Evolutionary conservation across 495 filamentous ascomycete species (phyloP).

Genomic region (Acidomyces sp.): DNA sequence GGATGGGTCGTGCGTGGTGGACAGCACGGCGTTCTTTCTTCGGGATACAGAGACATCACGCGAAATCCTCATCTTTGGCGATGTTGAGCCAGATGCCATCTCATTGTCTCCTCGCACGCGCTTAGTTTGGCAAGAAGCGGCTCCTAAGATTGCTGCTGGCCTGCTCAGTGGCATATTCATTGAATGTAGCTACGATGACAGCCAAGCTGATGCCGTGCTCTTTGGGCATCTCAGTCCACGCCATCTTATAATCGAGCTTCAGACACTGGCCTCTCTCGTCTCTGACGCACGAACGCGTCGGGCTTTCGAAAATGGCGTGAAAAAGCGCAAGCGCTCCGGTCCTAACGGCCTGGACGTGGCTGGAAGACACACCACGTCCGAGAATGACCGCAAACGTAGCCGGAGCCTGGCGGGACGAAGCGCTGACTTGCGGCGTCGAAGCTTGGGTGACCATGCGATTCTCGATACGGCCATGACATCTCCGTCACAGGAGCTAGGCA

Average conservation of each 20-base stretch:
- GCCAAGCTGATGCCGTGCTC: conserved; percentile 55
- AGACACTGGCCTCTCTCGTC: conserved; percentile 55
- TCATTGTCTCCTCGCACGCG: conserved; percentile 68
- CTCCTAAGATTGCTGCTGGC: conserved; percentile 59
- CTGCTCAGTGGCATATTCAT: conserved; percentile 72
- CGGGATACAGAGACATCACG: conserved; percentile 42
- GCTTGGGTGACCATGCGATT: conserved; percentile 5
- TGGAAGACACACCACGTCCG: conserved; percentile 3
- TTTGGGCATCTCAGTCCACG: conserved; percentile 82
- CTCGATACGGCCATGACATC: conserved; percentile 1
- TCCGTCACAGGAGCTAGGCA: neutral
- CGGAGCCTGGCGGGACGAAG: conserved; percentile 10
- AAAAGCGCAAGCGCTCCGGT: conserved; percentile 27
- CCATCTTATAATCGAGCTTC: conserved; percentile 66
- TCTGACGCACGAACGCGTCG: conserved; percentile 27
- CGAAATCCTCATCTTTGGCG: conserved; percentile 86
- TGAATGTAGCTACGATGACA: conserved; percentile 83
- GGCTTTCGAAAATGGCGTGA: conserved; percentile 19
- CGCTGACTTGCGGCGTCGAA: conserved; percentile 1
- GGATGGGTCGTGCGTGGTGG: conserved; percentile 30
- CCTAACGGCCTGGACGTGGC: conserved; percentile 7
- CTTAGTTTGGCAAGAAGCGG: conserved; percentile 72
- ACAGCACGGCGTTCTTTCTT: conserved; percentile 87
- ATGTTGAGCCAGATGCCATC: conserved; percentile 83
- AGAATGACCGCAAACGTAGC: conserved; percentile 13